phyloP scores from a whole-genome alignment of 1,139 yeast genomes.

The Yamadazyma trypodendri region DNA sequence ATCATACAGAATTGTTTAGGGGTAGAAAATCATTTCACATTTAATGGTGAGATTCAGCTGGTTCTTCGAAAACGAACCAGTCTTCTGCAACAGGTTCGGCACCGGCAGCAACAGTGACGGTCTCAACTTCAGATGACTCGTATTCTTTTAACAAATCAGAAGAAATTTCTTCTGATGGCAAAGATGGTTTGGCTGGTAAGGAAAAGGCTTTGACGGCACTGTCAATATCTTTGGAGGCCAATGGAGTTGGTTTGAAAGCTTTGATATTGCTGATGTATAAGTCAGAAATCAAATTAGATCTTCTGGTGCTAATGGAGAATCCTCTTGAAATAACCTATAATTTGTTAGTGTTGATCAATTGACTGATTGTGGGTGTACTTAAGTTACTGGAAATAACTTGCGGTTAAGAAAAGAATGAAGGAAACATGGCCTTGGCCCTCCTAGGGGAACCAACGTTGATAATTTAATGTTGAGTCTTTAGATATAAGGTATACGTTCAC shows the following conservation, averaged over 20 bases:
- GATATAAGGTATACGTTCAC: no score
- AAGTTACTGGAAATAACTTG: background rate
- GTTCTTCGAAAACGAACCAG: conserved; percentile 80
- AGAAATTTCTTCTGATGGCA: conserved; percentile 72
- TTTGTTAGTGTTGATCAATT: conserved; percentile 18
- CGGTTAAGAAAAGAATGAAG: no score
- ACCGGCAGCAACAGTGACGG: conserved; percentile 38
- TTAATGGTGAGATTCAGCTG: conserved; percentile 59
- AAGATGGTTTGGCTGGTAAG: conserved; percentile 70
- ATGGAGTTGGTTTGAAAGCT: conserved; percentile 81
- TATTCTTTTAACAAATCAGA: conserved; percentile 74
- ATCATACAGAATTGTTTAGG: background rate
- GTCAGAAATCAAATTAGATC: conserved; percentile 72
- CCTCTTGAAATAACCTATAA: conserved; percentile 37
- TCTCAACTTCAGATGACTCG: conserved; percentile 74
- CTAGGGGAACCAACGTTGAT: background rate
- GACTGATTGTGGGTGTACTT: background rate
- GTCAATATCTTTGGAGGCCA: conserved; percentile 72
- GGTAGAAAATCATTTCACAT: background rate
- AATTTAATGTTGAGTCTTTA: background rate
- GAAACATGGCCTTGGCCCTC: background rate
- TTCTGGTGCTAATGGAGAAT: conserved; percentile 46
- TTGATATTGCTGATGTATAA: conserved; percentile 84
- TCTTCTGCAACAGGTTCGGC: conserved; percentile 60
- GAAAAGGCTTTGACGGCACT: conserved; percentile 80